phyloP scores from a whole-genome alignment of 23 red algal species.

The Chondrus crispus region DNA sequence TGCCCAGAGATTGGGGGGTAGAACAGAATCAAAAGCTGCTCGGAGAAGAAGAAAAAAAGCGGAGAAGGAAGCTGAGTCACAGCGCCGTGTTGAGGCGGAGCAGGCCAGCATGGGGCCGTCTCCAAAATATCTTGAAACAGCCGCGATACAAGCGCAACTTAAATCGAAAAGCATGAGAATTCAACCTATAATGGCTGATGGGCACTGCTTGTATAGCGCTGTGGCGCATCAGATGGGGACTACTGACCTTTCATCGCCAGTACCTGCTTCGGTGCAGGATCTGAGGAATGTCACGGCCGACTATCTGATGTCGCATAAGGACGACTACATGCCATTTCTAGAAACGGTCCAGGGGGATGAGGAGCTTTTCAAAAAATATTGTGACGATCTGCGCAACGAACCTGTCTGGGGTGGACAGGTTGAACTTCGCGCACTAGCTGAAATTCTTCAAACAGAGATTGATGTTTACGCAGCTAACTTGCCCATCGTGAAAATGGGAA shows the following conservation, averaged over 20 bases:
- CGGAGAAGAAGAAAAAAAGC: slow-evolving; percentile 53
- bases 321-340: slow-evolving; percentile 76
- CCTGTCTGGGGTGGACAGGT: slow-evolving; percentile 81
- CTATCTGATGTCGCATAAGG: slow-evolving; percentile 17
- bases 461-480: slow-evolving; percentile 78
- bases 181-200: slow-evolving; percentile 64
- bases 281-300: slow-evolving; percentile 35
- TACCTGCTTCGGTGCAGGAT: slow-evolving; percentile 1
- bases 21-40: slow-evolving; percentile 59
- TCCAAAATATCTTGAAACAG: slow-evolving; percentile 31
- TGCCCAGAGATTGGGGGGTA: neutral
- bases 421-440: slow-evolving; percentile 65
- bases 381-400: slow-evolving; percentile 34
- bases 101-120: slow-evolving; percentile 30
- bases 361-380: slow-evolving; percentile 29
- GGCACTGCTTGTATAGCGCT: slow-evolving; percentile 77
- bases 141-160: slow-evolving; percentile 44
- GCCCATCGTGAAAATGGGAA: slow-evolving; percentile 67
- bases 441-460: slow-evolving; percentile 25
- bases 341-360: slow-evolving; percentile 54
- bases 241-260: neutral
- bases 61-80: slow-evolving; percentile 39
- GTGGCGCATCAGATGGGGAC: slow-evolving; percentile 67
- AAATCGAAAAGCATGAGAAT: slow-evolving; percentile 26
- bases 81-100: slow-evolving; percentile 48